A percentile compares a stretch with the other conserved stretches of the same genome.
These are phyloP conservation scores for Epichloe typhina DNA, from an alignment of 2,329 filamentous ascomycete genomes.

Conservation along the genomic window DNA sequence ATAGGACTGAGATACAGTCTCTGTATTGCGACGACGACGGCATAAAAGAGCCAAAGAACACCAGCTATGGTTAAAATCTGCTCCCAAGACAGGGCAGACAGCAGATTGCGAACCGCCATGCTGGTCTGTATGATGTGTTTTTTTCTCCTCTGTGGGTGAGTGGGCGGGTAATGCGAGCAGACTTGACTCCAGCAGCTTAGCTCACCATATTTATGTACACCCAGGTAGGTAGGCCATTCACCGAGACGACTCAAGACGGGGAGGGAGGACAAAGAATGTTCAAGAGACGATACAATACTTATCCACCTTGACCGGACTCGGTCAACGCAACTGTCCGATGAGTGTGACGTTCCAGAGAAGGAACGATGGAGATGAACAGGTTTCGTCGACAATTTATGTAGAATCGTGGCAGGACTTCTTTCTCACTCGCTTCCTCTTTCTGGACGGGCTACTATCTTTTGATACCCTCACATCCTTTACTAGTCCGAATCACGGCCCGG, in stretches of 20 bases:
- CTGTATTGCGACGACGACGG: constrained; percentile 15
- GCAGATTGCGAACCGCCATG: constrained; percentile 10
- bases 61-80: constrained; percentile 13
- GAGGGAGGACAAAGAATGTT: background rate
- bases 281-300: background rate
- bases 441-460: background rate
- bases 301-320: background rate
- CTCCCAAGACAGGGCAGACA: constrained; percentile 13
- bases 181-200: background rate
- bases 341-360: background rate
- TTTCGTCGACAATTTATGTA: background rate
- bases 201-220: background rate
- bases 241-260: background rate
- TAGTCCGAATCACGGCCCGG: background rate
- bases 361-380: background rate
- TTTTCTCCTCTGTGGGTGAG: background rate
- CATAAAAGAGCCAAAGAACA: constrained; percentile 17
- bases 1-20: constrained; percentile 26
- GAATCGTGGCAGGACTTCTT: background rate
- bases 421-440: background rate
- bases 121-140: background rate
- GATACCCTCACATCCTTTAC: background rate
- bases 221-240: background rate
- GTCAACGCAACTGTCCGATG: background rate
- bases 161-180: background rate